A percentile compares a stretch with the other conserved stretches of the same genome.
These are phyloP conservation scores for Daedaleopsis nitida DNA, from an alignment of 768 basidiomycete species.

Conservation along the genomic window DNA sequence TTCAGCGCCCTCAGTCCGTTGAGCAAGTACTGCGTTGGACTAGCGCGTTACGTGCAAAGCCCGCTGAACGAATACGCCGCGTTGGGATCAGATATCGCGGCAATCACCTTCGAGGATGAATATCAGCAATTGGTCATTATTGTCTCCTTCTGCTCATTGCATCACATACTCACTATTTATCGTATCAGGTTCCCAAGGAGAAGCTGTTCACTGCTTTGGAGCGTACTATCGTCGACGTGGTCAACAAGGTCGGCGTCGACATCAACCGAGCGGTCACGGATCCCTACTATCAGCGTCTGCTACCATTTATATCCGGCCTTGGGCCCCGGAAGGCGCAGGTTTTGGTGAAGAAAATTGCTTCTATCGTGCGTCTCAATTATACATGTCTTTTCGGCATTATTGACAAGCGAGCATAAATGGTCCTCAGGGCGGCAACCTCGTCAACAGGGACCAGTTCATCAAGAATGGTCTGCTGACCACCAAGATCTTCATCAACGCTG, in stretches of 20 bases:
- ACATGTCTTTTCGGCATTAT: neutral
- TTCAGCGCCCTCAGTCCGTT: constrained; percentile 75
- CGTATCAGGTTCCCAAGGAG: constrained; percentile 73
- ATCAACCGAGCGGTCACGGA: constrained; percentile 92
- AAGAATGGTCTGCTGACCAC: constrained; percentile 78
- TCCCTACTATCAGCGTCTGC: constrained; percentile 82
- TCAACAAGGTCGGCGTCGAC: constrained; percentile 93
- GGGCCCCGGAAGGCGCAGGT: constrained; percentile 93
- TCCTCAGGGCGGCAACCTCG: constrained; percentile 78
- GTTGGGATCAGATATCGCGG: constrained; percentile 79
- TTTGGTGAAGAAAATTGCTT: constrained; percentile 77
- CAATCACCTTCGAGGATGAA: constrained; percentile 83
- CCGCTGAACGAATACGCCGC: constrained; percentile 95
- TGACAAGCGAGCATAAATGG: constrained; percentile 2
- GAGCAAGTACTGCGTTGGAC: constrained; percentile 90
- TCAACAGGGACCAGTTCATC: constrained; percentile 89
- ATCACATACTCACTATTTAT: neutral
- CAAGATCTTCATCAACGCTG: constrained; percentile 89
- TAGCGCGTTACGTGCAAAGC: constrained; percentile 91
- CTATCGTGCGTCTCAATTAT: constrained; percentile 53
- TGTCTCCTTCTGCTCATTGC: neutral
- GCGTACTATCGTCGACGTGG: constrained; percentile 84
- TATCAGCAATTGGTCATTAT: constrained; percentile 71
- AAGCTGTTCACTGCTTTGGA: constrained; percentile 83
- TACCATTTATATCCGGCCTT: constrained; percentile 90